Percentiles rank a stretch among this genome's conserved stretches.
Conservation (phyloP, 805 yeast species). For the Ogataea minuta region DNA sequence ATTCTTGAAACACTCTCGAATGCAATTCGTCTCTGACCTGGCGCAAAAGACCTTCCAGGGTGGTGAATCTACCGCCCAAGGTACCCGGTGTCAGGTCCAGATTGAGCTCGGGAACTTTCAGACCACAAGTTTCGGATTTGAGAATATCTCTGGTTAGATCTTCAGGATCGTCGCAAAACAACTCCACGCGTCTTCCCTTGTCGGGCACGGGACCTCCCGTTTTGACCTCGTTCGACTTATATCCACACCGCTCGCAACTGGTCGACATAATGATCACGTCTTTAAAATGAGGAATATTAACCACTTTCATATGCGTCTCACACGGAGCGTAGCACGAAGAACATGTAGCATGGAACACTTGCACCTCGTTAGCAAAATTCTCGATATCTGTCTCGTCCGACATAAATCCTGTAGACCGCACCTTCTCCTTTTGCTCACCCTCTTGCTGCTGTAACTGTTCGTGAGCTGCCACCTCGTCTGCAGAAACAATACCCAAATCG, state of each 20-base stretch:
- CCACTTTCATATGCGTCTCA: conserved; percentile 94
- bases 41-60: conserved; percentile 86
- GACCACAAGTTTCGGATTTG: conserved; percentile 90
- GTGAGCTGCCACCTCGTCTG: conserved; percentile 59
- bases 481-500: conserved; percentile 74
- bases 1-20: conserved; percentile 75
- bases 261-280: conserved; percentile 97
- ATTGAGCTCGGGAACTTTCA: conserved; percentile 81
- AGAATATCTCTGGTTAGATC: conserved; percentile 93
- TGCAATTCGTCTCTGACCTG: conserved; percentile 91
- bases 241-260: conserved; percentile 88
- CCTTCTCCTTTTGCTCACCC: conserved; percentile 27
- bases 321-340: conserved; percentile 82
- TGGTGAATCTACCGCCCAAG: conserved; percentile 96
- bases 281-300: conserved; percentile 95
- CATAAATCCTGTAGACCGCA: conserved; percentile 52
- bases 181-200: conserved; percentile 70
- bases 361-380: conserved; percentile 85
- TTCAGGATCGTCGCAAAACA: conserved; percentile 81
- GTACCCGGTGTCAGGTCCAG: conserved; percentile 95
- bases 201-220: conserved; percentile 97
- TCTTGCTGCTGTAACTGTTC: conserved; percentile 38
- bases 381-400: conserved; percentile 79
- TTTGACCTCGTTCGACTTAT: conserved; percentile 94
- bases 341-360: conserved; percentile 88